phyloP scores from a whole-genome alignment of 768 basidiomycete species.

The Myochromella boudieri region DNA sequence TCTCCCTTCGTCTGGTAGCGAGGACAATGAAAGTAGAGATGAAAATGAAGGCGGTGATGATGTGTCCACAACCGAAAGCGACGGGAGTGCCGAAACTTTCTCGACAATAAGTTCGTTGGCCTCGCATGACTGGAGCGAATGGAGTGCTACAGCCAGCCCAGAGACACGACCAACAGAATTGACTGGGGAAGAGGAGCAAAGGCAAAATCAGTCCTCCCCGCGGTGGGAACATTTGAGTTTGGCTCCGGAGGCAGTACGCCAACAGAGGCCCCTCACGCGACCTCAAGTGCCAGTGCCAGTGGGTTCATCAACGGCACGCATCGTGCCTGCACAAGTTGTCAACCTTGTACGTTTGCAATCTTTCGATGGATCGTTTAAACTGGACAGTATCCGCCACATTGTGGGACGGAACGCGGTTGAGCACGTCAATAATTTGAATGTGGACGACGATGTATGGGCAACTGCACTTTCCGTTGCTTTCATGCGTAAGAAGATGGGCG shows the following conservation, averaged over 20 bases:
- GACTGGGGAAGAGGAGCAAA: slow-evolving; percentile 19
- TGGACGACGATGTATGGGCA: slow-evolving; percentile 43
- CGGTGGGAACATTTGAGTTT: slow-evolving; percentile 14
- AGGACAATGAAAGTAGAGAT: slow-evolving; percentile 6
- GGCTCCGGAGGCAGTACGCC: slow-evolving; percentile 10
- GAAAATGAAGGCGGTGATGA: slow-evolving; percentile 25
- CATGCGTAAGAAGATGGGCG: slow-evolving; percentile 34
- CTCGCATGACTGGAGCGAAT: slow-evolving; percentile 34
- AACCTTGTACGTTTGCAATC: slow-evolving; percentile 38
- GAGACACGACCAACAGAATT: slow-evolving; percentile 18
- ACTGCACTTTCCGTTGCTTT: slow-evolving; percentile 49
- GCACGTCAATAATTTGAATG: slow-evolving; percentile 27
- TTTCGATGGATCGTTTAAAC: slow-evolving; percentile 50
- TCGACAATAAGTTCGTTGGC: slow-evolving; percentile 52
- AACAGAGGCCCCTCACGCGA: background rate
- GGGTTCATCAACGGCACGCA: slow-evolving; percentile 11
- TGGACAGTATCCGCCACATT: slow-evolving; percentile 28
- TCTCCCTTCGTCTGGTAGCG: background rate
- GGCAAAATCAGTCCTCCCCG: slow-evolving; percentile 33
- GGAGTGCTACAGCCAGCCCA: slow-evolving; percentile 30
- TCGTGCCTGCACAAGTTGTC: slow-evolving; percentile 26
- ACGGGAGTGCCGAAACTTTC: slow-evolving; percentile 26
- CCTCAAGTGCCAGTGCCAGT: background rate
- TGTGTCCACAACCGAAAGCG: background rate
- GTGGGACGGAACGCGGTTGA: slow-evolving; percentile 33